phyloP scores from a whole-genome alignment of 148 eudicot genomes.

The Rhododendron ferrugineum region DNA sequence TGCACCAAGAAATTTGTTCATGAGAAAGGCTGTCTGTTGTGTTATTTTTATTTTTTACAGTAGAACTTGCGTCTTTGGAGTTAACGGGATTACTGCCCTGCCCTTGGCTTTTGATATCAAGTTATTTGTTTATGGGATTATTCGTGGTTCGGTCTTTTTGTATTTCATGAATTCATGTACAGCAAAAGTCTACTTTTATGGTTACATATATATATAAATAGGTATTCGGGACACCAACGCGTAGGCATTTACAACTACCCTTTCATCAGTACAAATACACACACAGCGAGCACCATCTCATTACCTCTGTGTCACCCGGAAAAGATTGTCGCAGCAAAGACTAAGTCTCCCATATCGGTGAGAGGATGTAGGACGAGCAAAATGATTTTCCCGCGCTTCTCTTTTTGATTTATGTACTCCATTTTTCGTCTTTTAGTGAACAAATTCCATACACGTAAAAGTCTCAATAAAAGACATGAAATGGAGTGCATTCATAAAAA shows the following conservation, averaged over 20 bases:
- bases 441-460: background rate
- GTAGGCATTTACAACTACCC: background rate
- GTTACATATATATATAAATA: background rate
- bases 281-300: background rate
- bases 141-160: background rate
- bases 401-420: background rate
- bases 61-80: background rate
- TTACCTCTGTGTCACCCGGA: background rate
- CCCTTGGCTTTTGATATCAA: background rate
- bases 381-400: background rate
- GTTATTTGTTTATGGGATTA: background rate
- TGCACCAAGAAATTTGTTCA: slow-evolving; percentile 2
- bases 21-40: too few species aligned
- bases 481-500: background rate
- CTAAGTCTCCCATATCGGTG: background rate
- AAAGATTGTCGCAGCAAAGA: background rate
- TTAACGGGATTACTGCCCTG: background rate
- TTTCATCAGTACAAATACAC: background rate
- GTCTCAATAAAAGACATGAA: background rate
- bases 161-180: background rate
- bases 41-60: background rate
- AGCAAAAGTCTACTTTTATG: background rate
- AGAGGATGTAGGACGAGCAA: background rate
- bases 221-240: background rate
- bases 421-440: background rate